These are phyloP conservation scores for Xylaria castorea DNA, from an alignment of 495 filamentous ascomycete species.

Conservation along the genomic window DNA sequence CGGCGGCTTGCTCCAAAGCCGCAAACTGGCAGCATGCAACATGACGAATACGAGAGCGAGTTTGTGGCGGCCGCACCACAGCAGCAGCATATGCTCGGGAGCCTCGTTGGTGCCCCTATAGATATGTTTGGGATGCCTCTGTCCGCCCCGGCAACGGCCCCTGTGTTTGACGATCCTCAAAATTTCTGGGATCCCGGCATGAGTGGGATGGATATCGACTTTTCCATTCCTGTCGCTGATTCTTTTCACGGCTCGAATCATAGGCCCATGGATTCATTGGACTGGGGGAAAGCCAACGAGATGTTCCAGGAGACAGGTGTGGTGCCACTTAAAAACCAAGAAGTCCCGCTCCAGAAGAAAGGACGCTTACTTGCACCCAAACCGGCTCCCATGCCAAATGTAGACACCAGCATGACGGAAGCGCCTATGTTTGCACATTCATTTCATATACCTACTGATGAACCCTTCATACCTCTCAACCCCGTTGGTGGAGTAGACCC, in stretches of 20 bases:
- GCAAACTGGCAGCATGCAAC: slow-evolving; percentile 58
- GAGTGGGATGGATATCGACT: slow-evolving; percentile 64
- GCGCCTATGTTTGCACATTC: slow-evolving; percentile 48
- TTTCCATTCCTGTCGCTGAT: slow-evolving; percentile 44
- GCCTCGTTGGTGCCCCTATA: slow-evolving; percentile 44
- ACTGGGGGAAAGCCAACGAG: slow-evolving; percentile 58
- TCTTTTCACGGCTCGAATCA: slow-evolving; percentile 48
- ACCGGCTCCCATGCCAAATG: slow-evolving; percentile 40
- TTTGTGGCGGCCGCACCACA: slow-evolving; percentile 49
- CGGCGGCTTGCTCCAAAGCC: slow-evolving; percentile 61
- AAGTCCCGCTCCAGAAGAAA: slow-evolving; percentile 37
- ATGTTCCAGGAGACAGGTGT: slow-evolving; percentile 51
- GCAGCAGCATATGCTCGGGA: slow-evolving; percentile 45
- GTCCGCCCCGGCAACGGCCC: slow-evolving; percentile 72
- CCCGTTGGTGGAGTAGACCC: slow-evolving; percentile 49
- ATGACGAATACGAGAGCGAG: slow-evolving; percentile 56
- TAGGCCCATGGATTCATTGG: slow-evolving; percentile 50
- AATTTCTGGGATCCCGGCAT: slow-evolving; percentile 76
- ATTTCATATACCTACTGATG: slow-evolving; percentile 48
- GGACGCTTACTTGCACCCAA: slow-evolving; percentile 49
- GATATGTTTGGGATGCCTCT: slow-evolving; percentile 71
- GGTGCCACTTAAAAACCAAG: slow-evolving; percentile 39
- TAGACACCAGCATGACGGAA: slow-evolving; percentile 47
- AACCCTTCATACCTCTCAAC: slow-evolving; percentile 50
- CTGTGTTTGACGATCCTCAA: slow-evolving; percentile 68